These are phyloP conservation scores for Penicillium silybi DNA, from an alignment of 495 filamentous ascomycete species.

Conservation along the genomic window DNA sequence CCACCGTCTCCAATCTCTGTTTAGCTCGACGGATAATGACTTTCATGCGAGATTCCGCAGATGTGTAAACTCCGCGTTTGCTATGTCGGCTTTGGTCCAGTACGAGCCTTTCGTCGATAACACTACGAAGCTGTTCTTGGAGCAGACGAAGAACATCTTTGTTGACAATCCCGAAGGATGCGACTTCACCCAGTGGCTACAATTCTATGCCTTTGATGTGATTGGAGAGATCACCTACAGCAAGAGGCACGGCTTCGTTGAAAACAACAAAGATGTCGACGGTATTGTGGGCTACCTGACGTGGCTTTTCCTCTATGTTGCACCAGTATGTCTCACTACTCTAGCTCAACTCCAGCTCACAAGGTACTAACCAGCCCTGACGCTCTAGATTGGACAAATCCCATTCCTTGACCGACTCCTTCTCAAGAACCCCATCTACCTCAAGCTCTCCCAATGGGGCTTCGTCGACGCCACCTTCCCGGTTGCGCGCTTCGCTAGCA, in stretches of 20 bases:
- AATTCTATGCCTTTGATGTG: slow-evolving; percentile 78
- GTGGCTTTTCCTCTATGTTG: slow-evolving; percentile 44
- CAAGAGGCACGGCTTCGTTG: slow-evolving; percentile 60
- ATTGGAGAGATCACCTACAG: slow-evolving; percentile 62
- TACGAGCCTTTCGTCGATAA: slow-evolving; percentile 66
- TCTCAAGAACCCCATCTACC: slow-evolving; percentile 29
- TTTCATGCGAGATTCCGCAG: slow-evolving; percentile 69
- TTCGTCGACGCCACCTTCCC: slow-evolving; percentile 12
- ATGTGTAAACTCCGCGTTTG: slow-evolving; percentile 68
- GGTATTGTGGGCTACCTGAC: slow-evolving; percentile 41
- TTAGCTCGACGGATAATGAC: slow-evolving; percentile 69
- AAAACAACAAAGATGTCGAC: slow-evolving; percentile 54
- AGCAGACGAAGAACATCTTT: slow-evolving; percentile 60
- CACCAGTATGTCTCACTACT: slow-evolving; percentile 23
- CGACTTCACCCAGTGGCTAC: slow-evolving; percentile 69
- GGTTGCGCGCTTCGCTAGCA: slow-evolving; percentile 10
- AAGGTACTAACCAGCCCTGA: neutral
- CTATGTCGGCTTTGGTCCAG: slow-evolving; percentile 65
- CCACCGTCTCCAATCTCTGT: slow-evolving; percentile 64
- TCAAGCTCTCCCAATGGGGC: slow-evolving; percentile 13
- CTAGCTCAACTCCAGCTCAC: slow-evolving; percentile 12
- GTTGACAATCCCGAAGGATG: slow-evolving; percentile 43
- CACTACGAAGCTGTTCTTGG: slow-evolving; percentile 14
- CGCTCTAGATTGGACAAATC: slow-evolving; percentile 28
- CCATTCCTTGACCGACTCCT: slow-evolving; percentile 27